phyloP scores from a whole-genome alignment of 2,329 filamentous ascomycete species.

The Ampelomyces quisqualis region DNA sequence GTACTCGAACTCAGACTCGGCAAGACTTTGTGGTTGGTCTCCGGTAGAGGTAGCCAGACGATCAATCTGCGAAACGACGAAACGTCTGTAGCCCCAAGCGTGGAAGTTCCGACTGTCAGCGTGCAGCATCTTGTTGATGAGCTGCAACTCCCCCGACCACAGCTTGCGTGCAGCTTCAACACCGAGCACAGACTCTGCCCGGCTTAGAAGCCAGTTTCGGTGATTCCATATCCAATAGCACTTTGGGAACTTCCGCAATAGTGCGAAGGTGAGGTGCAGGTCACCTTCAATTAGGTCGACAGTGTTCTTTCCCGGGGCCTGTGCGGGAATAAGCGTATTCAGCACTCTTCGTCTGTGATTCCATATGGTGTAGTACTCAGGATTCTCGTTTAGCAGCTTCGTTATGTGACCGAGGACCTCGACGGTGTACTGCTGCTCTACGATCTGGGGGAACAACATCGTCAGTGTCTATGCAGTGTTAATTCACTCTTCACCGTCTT shows the following conservation, averaged over 20 bases:
- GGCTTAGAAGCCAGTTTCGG: slow-evolving; percentile 77
- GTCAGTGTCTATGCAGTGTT: background rate
- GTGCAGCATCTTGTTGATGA: slow-evolving; percentile 84
- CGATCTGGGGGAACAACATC: slow-evolving; percentile 37
- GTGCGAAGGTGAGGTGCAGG: slow-evolving; percentile 76
- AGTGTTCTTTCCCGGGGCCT: slow-evolving; percentile 29
- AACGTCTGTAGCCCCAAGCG: slow-evolving; percentile 88
- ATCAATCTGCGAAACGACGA: slow-evolving; percentile 75
- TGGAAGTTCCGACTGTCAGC: slow-evolving; percentile 92
- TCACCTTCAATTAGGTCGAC: slow-evolving; percentile 67
- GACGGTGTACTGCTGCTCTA: slow-evolving; percentile 51
- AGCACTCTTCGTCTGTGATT: slow-evolving; percentile 77
- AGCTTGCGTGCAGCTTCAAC: slow-evolving; percentile 59
- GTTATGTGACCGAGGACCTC: slow-evolving; percentile 68
- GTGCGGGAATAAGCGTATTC: slow-evolving; percentile 58
- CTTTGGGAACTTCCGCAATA: slow-evolving; percentile 85
- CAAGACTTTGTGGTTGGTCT: slow-evolving; percentile 56
- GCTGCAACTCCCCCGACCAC: slow-evolving; percentile 80
- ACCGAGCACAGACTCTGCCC: slow-evolving; percentile 66
- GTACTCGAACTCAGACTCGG: slow-evolving; percentile 81
- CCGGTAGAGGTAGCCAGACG: slow-evolving; percentile 40
- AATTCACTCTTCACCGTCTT: background rate
- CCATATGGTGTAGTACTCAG: slow-evolving; percentile 90
- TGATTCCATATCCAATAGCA: slow-evolving; percentile 99
- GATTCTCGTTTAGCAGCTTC: slow-evolving; percentile 73